Conservation (phyloP, 2,329 filamentous ascomycete species). For the Penicillium decumbens region DNA sequence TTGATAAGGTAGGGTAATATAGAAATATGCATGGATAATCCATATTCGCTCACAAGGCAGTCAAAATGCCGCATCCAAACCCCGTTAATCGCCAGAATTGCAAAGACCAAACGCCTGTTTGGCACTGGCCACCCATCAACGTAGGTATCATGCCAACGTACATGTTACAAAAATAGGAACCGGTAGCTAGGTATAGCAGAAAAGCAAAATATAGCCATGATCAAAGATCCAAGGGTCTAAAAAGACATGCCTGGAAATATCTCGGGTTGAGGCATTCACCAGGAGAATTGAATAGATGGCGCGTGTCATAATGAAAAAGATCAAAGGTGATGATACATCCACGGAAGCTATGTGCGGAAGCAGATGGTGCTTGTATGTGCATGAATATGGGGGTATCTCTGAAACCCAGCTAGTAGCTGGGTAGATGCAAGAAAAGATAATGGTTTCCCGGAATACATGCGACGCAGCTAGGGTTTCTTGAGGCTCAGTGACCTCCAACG, state of each 20-base stretch:
- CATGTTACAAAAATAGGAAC: constrained; percentile 16
- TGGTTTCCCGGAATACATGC: constrained; percentile 4
- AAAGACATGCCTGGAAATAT: constrained; percentile 16
- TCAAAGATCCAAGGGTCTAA: constrained; percentile 15
- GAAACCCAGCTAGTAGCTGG: constrained; percentile 8
- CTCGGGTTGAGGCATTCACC: background rate
- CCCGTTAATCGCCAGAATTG: constrained; percentile 10
- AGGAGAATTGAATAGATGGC: constrained; percentile 11
- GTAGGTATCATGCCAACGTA: constrained; percentile 12
- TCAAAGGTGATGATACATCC: constrained; percentile 30
- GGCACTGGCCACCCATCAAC: constrained; percentile 3
- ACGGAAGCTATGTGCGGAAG: constrained; percentile 30
- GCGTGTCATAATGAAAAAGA: constrained; percentile 17
- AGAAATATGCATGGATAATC: constrained; percentile 5
- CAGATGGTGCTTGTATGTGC: constrained; percentile 22
- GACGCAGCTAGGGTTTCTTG: constrained; percentile 15
- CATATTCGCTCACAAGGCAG: background rate
- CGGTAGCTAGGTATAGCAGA: background rate
- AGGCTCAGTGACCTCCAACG: constrained; percentile 26
- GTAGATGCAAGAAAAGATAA: constrained; percentile 13
- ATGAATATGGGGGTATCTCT: constrained; percentile 21
- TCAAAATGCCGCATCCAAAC: constrained; percentile 5
- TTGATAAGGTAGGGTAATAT: background rate
- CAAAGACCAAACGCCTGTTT: constrained; percentile 17
- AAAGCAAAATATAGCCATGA: constrained; percentile 4